These are phyloP conservation scores for Klebsormidium nitens DNA, from an alignment of 139 green algal species.

Conservation along the genomic window DNA sequence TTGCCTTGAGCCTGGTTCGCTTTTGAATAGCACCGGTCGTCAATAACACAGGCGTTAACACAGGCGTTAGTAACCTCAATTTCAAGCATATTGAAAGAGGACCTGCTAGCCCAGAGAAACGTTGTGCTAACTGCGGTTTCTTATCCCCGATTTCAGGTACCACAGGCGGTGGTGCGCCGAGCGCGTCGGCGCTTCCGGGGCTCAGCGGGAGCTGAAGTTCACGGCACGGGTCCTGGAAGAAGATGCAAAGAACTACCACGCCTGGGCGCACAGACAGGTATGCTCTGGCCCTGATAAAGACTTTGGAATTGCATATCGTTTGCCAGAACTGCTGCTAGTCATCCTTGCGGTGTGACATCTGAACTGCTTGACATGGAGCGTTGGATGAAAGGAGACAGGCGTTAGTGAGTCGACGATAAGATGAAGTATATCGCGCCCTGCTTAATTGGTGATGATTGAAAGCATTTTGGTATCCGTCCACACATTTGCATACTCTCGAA, in stretches of 20 bases:
- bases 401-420: too few relatives aligned
- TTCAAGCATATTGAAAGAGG: neutral
- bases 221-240: slow-evolving; percentile 11
- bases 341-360: too few relatives aligned
- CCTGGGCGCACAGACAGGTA: slow-evolving; percentile 39
- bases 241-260: slow-evolving; percentile 46
- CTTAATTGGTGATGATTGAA: too few relatives aligned
- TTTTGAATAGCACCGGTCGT: neutral
- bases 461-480: too few relatives aligned
- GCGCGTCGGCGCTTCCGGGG: neutral
- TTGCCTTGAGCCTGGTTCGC: neutral
- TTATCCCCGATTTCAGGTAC: slow-evolving; percentile 9
- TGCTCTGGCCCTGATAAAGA: too few relatives aligned
- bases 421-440: too few relatives aligned
- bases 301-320: too few relatives aligned
- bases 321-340: too few relatives aligned
- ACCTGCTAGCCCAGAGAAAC: neutral
- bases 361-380: too few relatives aligned
- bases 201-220: slow-evolving; percentile 22
- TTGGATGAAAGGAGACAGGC: too few relatives aligned
- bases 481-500: too few relatives aligned
- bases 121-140: neutral
- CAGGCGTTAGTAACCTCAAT: neutral
- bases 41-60: neutral
- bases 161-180: slow-evolving; percentile 20